Conservation (phyloP, 2,329 filamentous ascomycete species). For the Fonsecaea nubica region DNA sequence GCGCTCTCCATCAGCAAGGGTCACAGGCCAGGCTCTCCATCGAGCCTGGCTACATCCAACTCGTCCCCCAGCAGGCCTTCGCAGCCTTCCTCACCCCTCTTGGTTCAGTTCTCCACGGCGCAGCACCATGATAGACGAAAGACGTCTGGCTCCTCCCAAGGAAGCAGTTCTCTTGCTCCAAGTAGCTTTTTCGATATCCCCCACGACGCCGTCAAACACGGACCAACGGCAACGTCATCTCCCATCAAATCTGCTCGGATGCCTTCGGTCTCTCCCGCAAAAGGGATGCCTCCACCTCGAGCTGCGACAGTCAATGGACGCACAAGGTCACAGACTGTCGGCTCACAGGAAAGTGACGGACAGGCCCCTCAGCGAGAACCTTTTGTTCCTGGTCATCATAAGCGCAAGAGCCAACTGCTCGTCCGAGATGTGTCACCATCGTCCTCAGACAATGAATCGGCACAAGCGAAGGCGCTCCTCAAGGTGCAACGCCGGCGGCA, state of each 20-base stretch:
- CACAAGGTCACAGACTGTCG: conserved; percentile 87
- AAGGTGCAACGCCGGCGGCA: conserved; percentile 94
- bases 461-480: conserved; percentile 85
- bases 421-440: conserved; percentile 84
- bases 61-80: conserved; percentile 88
- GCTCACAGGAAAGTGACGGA: conserved; percentile 88
- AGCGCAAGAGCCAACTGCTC: conserved; percentile 90
- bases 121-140: conserved; percentile 85
- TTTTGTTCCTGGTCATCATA: conserved; percentile 75
- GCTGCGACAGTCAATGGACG: conserved; percentile 70
- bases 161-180: conserved; percentile 70
- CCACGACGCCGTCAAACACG: conserved; percentile 59
- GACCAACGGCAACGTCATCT: conserved; percentile 61
- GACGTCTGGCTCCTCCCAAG: conserved; percentile 83
- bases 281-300: conserved; percentile 62
- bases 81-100: conserved; percentile 82
- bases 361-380: conserved; percentile 66
- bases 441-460: conserved; percentile 95
- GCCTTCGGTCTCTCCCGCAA: conserved; percentile 63
- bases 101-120: conserved; percentile 93
- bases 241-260: conserved; percentile 56
- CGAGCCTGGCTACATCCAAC: conserved; percentile 76
- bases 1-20: conserved; percentile 83
- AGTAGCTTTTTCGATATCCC: conserved; percentile 74
- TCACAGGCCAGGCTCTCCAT: conserved; percentile 85